A percentile compares a stretch with the other conserved stretches of the same genome.
phyloP scores from a whole-genome alignment of 371 early-diverging fungal species.

The Mortierella sp. region DNA sequence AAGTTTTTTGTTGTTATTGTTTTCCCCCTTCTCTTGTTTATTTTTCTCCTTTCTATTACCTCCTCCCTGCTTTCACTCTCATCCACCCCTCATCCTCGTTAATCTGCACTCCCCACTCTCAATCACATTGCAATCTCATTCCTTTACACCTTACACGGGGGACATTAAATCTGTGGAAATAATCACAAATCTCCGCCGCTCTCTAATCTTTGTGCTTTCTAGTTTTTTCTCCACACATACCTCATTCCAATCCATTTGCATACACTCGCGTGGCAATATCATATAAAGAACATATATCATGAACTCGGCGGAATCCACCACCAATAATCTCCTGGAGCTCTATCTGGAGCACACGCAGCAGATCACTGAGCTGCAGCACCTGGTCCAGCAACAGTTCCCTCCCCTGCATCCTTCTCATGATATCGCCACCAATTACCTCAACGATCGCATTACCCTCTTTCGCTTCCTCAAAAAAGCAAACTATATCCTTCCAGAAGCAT shows the following conservation, averaged over 20 bases:
- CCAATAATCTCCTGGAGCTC: conserved; percentile 31
- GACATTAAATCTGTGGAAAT: too few relatives aligned
- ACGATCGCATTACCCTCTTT: conserved; percentile 56
- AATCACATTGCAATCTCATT: background rate
- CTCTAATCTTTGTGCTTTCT: background rate
- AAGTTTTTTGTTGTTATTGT: background rate
- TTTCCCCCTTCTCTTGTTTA: background rate
- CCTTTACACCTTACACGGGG: too few relatives aligned
- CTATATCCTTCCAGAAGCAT: conserved; percentile 41
- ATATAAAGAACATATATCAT: conserved; percentile 10
- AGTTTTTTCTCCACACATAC: background rate
- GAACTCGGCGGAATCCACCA: conserved; percentile 43
- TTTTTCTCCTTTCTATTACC: background rate
- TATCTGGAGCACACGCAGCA: conserved; percentile 54
- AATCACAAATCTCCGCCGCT: background rate
- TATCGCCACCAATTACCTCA: conserved; percentile 38
- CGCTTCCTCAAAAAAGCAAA: conserved; percentile 57
- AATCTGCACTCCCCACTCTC: background rate
- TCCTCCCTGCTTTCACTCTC: background rate
- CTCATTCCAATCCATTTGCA: background rate
- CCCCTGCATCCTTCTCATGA: conserved; percentile 34
- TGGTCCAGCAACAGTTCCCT: conserved; percentile 50
- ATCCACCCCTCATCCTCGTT: too few relatives aligned
- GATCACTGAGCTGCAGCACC: conserved; percentile 52
- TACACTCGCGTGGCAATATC: background rate